phyloP scores from a whole-genome alignment of 805 yeast genomes.

The Myxozyma geophila region DNA sequence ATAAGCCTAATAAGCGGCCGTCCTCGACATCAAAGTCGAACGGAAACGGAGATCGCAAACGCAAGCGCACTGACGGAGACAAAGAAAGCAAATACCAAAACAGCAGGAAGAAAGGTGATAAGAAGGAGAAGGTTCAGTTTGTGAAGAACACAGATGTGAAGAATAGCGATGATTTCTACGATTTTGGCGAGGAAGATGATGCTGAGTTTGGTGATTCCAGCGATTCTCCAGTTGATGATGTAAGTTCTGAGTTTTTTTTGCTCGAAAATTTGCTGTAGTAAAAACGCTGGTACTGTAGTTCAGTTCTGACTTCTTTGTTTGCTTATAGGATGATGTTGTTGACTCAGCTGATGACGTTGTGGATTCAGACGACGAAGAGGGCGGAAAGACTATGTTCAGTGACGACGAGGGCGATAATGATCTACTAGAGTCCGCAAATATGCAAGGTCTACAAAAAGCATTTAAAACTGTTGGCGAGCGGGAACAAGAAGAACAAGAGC shows the following conservation, averaged over 20 bases:
- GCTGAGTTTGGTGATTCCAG: slow-evolving; percentile 49
- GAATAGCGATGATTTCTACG: slow-evolving; percentile 30
- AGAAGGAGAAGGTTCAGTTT: slow-evolving; percentile 16
- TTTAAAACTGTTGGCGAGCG: slow-evolving; percentile 36
- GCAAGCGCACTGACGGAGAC: slow-evolving; percentile 12
- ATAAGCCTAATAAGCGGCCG: slow-evolving; percentile 38
- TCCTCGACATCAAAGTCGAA: neutral
- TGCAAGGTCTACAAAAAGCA: slow-evolving; percentile 40
- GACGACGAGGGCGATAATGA: slow-evolving; percentile 74
- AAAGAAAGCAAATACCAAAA: slow-evolving; percentile 16
- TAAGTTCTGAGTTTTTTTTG: neutral
- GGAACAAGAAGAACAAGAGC: slow-evolving; percentile 33
- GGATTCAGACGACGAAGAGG: slow-evolving; percentile 58
- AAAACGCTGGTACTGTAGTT: neutral
- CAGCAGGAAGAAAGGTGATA: slow-evolving; percentile 13
- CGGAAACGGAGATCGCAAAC: slow-evolving; percentile 8
- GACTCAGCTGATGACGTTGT: slow-evolving; percentile 69
- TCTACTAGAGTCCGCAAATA: slow-evolving; percentile 43
- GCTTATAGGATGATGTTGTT: slow-evolving; percentile 47
- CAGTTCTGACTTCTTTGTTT: neutral
- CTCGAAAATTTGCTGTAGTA: too few species aligned
- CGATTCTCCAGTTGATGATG: slow-evolving; percentile 33
- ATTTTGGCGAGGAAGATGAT: slow-evolving; percentile 39
- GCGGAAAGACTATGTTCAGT: slow-evolving; percentile 70
- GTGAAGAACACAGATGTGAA: slow-evolving; percentile 49